A percentile compares a stretch with the other conserved stretches of the same genome.
phyloP scores from a whole-genome alignment of 305 asterid species.

The Ajuga reptans region DNA sequence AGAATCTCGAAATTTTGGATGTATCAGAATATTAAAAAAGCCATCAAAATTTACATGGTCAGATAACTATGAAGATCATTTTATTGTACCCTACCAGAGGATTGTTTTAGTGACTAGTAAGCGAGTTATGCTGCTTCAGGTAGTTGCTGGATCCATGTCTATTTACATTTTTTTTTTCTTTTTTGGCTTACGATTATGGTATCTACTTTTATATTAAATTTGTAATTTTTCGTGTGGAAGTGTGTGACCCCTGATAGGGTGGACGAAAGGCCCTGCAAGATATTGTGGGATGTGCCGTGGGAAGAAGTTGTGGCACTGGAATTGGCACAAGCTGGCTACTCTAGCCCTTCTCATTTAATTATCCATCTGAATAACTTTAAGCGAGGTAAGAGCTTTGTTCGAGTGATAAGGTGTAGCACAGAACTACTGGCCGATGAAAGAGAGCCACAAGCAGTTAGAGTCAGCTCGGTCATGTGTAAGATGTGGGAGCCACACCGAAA shows the following conservation, averaged over 20 bases:
- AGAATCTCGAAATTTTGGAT: slow-evolving; percentile 87
- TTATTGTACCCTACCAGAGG: slow-evolving; percentile 75
- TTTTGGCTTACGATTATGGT: not conserved
- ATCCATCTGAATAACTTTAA: slow-evolving; percentile 71
- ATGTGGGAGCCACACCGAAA: slow-evolving; percentile 63
- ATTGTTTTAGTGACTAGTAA: slow-evolving; percentile 78
- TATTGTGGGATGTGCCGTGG: slow-evolving; percentile 98
- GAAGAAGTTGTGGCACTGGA: slow-evolving; percentile 80
- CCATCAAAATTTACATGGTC: slow-evolving; percentile 95
- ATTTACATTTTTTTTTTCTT: not conserved
- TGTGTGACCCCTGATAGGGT: slow-evolving; percentile 63
- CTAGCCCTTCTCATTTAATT: slow-evolving; percentile 69
- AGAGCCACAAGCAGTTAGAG: slow-evolving; percentile 70
- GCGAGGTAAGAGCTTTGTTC: slow-evolving; percentile 82
- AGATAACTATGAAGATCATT: slow-evolving; percentile 76
- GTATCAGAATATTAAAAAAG: slow-evolving; percentile 92
- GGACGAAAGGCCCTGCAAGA: slow-evolving; percentile 91
- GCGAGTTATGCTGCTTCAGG: slow-evolving; percentile 89
- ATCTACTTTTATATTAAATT: slow-evolving; percentile 2
- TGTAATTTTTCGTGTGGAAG: slow-evolving; percentile 35
- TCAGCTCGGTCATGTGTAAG: slow-evolving; percentile 60
- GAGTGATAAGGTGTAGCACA: slow-evolving; percentile 73
- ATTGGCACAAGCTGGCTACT: slow-evolving; percentile 80
- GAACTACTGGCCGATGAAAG: slow-evolving; percentile 51
- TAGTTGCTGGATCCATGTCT: slow-evolving; percentile 23